Evolutionary conservation across 208 protist species (phyloP).

Genomic region (Giardia duodenalis): DNA sequence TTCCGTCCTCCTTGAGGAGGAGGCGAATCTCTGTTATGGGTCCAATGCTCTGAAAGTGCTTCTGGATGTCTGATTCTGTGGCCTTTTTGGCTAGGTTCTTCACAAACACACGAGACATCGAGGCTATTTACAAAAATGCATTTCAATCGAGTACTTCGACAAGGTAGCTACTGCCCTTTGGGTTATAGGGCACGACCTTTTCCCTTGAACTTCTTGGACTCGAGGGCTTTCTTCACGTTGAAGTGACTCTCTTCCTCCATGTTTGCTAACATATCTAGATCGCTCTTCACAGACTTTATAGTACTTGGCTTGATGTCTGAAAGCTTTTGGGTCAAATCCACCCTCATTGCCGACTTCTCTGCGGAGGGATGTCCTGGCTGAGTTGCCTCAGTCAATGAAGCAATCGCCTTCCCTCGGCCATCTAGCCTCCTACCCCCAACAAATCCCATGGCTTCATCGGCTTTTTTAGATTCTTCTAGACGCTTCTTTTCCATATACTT

Average conservation of each 20-base stretch:
- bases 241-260: neutral
- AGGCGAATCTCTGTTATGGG: neutral
- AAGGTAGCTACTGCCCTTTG: no score
- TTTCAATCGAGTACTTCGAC: no score
- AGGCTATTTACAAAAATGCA: no score
- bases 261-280: neutral
- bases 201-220: conserved; percentile 3
- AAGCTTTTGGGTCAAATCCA: neutral
- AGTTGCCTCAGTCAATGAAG: neutral
- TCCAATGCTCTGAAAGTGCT: neutral
- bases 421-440: neutral
- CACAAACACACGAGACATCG: conserved; percentile 14
- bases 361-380: neutral
- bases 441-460: neutral
- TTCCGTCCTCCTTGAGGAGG: neutral
- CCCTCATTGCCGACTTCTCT: neutral
- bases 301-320: neutral
- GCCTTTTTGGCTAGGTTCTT: neutral
- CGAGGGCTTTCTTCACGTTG: neutral
- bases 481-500: neutral
- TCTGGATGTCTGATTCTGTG: neutral
- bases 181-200: neutral
- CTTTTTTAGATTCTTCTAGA: neutral
- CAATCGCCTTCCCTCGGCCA: neutral
- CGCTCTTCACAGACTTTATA: neutral